These are phyloP conservation scores for Pythium periplocum DNA, from an alignment of 352 stramenopile species.

Conservation along the genomic window DNA sequence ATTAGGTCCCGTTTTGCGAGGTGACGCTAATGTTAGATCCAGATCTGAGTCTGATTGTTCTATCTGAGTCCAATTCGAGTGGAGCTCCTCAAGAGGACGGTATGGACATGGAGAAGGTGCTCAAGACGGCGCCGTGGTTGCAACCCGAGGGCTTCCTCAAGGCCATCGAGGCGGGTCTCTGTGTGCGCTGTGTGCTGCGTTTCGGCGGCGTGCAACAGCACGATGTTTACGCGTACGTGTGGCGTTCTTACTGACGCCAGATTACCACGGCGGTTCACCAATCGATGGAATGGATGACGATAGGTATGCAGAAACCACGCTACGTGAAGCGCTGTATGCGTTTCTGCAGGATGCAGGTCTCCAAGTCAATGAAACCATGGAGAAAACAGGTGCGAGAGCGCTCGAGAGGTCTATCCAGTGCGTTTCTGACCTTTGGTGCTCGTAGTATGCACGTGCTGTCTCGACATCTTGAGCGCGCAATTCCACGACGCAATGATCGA, in stretches of 20 bases:
- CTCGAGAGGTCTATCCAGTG: no score
- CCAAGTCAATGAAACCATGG: not conserved
- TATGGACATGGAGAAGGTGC: no score
- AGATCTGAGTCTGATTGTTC: no score
- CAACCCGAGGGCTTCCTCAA: conserved; percentile 24
- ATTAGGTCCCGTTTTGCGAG: no score
- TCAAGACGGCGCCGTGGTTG: conserved; percentile 18
- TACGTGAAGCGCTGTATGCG: conserved; percentile 11
- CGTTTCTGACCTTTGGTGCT: no score
- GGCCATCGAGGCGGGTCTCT: conserved; percentile 29
- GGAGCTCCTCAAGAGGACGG: no score
- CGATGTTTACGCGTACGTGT: conserved; percentile 49
- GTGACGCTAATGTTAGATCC: no score
- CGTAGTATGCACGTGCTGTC: conserved; percentile 60
- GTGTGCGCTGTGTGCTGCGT: conserved; percentile 64
- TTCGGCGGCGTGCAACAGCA: conserved; percentile 42
- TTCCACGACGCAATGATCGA: conserved; percentile 43
- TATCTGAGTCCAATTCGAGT: conserved; percentile 1
- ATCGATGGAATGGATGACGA: not conserved
- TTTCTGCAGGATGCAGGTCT: not conserved
- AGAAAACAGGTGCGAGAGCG: conserved; percentile 6
- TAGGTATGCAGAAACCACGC: conserved; percentile 12
- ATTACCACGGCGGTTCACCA: not conserved
- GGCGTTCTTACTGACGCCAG: not conserved
- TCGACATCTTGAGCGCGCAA: conserved; percentile 44